These are phyloP conservation scores for Cladosporium halotolerans DNA, from an alignment of 2,329 filamentous ascomycete species.

Conservation along the genomic window DNA sequence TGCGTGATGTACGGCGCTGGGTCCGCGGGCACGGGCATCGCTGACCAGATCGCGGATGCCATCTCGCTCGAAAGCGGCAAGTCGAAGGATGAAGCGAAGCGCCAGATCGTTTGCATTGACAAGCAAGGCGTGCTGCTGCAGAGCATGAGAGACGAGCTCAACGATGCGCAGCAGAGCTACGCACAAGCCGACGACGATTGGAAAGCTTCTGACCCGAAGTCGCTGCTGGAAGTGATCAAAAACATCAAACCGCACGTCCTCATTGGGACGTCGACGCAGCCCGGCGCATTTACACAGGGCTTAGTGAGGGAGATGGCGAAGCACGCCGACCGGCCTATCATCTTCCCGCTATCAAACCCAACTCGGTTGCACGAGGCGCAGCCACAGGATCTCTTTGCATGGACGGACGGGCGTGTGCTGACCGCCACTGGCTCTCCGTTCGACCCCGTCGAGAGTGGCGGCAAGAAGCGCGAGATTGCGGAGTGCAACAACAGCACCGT, in stretches of 20 bases:
- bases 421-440: conserved; percentile 83
- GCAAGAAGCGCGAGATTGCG: conserved; percentile 54
- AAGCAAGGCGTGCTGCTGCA: conserved; percentile 70
- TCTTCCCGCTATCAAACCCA: conserved; percentile 81
- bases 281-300: conserved; percentile 68
- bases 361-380: conserved; percentile 77
- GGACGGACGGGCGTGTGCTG: conserved; percentile 71
- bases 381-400: conserved; percentile 67
- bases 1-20: conserved; percentile 75
- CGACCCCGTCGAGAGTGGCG: conserved; percentile 56
- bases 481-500: conserved; percentile 87
- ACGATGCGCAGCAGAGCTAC: conserved; percentile 61
- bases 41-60: conserved; percentile 74
- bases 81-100: conserved; percentile 64
- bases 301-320: conserved; percentile 69
- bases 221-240: conserved; percentile 62
- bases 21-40: conserved; percentile 77
- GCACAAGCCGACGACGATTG: conserved; percentile 60
- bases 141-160: conserved; percentile 54
- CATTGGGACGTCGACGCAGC: conserved; percentile 75
- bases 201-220: conserved; percentile 49
- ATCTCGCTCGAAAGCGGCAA: conserved; percentile 64
- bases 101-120: conserved; percentile 73
- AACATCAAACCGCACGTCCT: conserved; percentile 72
- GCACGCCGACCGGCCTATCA: conserved; percentile 70